Conservation (phyloP, 768 basidiomycete genomes). For the Amylocystis lapponica region DNA sequence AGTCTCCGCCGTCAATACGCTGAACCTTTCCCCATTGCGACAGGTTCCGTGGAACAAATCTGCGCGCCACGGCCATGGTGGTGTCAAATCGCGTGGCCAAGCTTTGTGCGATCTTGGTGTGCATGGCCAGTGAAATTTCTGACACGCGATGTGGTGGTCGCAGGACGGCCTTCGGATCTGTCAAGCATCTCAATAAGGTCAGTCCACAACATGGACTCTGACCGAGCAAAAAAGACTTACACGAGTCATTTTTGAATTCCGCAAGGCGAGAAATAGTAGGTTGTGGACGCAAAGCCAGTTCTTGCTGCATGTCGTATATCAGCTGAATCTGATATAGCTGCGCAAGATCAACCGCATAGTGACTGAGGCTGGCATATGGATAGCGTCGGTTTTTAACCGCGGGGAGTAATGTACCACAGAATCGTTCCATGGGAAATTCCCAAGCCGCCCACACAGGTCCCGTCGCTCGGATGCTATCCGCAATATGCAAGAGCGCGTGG, state of each 20-base stretch:
- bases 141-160: not conserved
- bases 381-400: conserved; percentile 10
- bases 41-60: not conserved
- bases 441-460: conserved; percentile 21
- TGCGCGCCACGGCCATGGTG: not conserved
- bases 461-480: conserved; percentile 12
- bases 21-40: conserved; percentile 1
- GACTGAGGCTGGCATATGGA: conserved; percentile 10
- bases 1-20: not conserved
- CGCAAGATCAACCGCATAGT: not conserved
- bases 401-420: conserved; percentile 14
- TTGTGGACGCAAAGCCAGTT: not conserved
- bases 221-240: no score
- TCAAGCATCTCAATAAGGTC: no score
- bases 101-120: not conserved
- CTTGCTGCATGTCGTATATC: not conserved
- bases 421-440: conserved; percentile 23
- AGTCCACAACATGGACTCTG: not conserved
- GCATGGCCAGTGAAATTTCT: not conserved
- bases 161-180: not conserved
- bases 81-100: not conserved
- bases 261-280: not conserved
- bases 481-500: conserved; percentile 25
- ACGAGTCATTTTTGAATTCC: conserved; percentile 5
- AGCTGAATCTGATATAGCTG: not conserved